Conservation (phyloP, 495 filamentous ascomycete species). For the Penicillium crystallinum region DNA sequence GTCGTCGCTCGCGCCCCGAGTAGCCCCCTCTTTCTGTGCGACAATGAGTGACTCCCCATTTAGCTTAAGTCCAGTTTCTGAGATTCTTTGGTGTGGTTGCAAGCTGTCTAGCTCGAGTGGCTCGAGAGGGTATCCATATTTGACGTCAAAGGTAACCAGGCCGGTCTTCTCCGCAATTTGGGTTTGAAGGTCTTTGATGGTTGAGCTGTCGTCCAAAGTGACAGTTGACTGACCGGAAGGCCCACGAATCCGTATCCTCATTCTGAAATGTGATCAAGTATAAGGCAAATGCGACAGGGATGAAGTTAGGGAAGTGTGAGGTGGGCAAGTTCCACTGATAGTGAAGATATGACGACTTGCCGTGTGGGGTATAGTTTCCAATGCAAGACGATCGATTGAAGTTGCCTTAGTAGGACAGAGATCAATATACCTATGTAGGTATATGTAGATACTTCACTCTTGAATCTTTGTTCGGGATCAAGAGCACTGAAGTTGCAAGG, state of each 20-base stretch:
- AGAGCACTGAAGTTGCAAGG: neutral
- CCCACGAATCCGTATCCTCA: constrained; percentile 60
- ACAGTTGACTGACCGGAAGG: constrained; percentile 58
- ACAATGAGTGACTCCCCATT: constrained; percentile 82
- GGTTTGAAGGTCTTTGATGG: constrained; percentile 55
- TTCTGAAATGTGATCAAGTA: constrained; percentile 18
- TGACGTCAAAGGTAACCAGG: constrained; percentile 59
- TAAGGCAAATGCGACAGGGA: neutral
- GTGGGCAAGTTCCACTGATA: constrained; percentile 2
- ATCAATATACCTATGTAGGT: no score
- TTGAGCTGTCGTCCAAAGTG: constrained; percentile 59
- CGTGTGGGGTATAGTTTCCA: constrained; percentile 12
- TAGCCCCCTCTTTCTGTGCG: constrained; percentile 36
- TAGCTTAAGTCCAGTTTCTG: constrained; percentile 59
- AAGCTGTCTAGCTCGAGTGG: constrained; percentile 55
- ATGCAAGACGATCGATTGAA: no score
- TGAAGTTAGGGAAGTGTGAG: neutral
- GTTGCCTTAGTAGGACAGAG: neutral
- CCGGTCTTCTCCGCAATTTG: constrained; percentile 53
- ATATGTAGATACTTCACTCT: neutral
- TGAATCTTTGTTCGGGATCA: neutral
- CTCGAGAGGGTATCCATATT: constrained; percentile 78
- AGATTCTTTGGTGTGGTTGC: constrained; percentile 41
- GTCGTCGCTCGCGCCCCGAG: constrained; percentile 12
- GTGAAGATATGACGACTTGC: constrained; percentile 11